These are phyloP conservation scores for Guadua angustifolia DNA, from an alignment of 176 grass and related monocot genomes.

Conservation along the genomic window DNA sequence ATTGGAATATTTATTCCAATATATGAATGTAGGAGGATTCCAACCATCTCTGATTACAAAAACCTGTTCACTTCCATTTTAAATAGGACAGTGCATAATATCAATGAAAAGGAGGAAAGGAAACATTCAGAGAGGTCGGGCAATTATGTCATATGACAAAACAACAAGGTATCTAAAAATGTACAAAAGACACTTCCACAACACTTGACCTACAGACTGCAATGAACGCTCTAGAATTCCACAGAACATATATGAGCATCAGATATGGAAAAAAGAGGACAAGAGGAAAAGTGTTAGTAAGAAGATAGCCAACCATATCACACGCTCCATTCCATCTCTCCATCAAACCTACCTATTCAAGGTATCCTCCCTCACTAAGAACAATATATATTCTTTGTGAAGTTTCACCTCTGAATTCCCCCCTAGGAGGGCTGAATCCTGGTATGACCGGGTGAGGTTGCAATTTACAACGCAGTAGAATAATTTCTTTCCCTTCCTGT, in stretches of 20 bases:
- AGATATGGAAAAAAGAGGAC: neutral
- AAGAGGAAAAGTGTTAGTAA: neutral
- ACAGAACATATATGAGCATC: neutral
- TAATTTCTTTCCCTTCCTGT: neutral
- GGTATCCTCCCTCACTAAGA: neutral
- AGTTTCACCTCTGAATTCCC: neutral
- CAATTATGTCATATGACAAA: neutral
- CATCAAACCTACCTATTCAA: neutral
- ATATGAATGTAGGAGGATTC: neutral
- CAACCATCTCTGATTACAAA: neutral
- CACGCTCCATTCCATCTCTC: neutral
- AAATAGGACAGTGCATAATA: neutral
- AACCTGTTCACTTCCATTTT: neutral
- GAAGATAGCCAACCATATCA: neutral
- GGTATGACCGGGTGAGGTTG: too few relatives aligned
- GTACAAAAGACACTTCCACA: neutral
- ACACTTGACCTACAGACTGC: neutral
- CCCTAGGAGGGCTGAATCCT: neutral
- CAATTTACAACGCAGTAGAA: neutral
- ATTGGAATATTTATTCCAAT: neutral
- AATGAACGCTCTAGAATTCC: neutral
- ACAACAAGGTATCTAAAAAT: neutral
- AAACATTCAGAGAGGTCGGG: neutral
- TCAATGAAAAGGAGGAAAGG: neutral
- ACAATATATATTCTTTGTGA: neutral